A percentile compares a stretch with the other conserved stretches of the same genome.
Conservation (phyloP, 1,284 basidiomycete genomes). For the Mycocalia duriaeana region DNA sequence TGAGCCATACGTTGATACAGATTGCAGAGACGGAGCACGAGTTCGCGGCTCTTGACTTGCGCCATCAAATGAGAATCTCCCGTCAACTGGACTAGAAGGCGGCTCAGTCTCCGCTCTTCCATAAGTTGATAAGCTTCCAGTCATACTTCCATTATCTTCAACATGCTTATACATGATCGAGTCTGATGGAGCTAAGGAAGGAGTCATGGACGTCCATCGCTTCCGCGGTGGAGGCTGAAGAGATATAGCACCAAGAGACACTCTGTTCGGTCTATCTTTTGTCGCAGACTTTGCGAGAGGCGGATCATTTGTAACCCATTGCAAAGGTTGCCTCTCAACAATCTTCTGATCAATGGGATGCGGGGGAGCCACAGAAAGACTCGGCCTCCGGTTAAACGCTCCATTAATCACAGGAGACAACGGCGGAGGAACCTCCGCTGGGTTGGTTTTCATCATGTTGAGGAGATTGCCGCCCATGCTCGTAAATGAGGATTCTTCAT, state of each 20-base stretch:
- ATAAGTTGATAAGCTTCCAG: slow-evolving; percentile 20
- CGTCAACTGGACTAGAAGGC: slow-evolving; percentile 16
- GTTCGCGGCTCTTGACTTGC: slow-evolving; percentile 31
- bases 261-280: slow-evolving; percentile 20
- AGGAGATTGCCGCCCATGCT: slow-evolving; percentile 50
- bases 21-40: slow-evolving; percentile 45
- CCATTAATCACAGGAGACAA: slow-evolving; percentile 11
- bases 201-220: slow-evolving; percentile 41
- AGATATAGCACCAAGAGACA: slow-evolving; percentile 39
- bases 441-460: slow-evolving; percentile 42
- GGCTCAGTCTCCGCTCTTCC: slow-evolving; percentile 19
- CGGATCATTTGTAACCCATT: slow-evolving; percentile 22
- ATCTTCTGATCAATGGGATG: slow-evolving; percentile 49
- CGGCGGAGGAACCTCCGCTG: slow-evolving; percentile 22
- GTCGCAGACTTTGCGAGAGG: too few species aligned
- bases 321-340: slow-evolving; percentile 35
- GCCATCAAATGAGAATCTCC: slow-evolving; percentile 27
- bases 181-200: slow-evolving; percentile 9
- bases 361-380: slow-evolving; percentile 22
- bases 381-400: slow-evolving; percentile 16
- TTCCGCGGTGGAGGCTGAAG: slow-evolving; percentile 65
- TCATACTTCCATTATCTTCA: slow-evolving; percentile 24
- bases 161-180: slow-evolving; percentile 22
- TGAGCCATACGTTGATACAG: slow-evolving; percentile 49
- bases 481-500: slow-evolving; percentile 46